phyloP scores from a whole-genome alignment of 371 early-diverging fungal genomes.

The Parasitella parasitica region DNA sequence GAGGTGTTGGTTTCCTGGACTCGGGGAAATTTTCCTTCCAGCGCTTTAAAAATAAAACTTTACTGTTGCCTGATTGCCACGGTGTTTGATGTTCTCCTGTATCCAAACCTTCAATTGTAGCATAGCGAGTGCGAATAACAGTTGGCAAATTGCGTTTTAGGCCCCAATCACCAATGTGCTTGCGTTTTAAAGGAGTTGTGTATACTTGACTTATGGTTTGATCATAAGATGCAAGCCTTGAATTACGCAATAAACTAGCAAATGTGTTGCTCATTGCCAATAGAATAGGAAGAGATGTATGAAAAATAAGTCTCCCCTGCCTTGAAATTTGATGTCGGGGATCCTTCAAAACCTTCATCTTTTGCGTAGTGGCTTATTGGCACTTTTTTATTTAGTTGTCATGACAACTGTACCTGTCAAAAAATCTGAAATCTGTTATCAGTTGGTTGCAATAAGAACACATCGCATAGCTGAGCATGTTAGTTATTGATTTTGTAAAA shows the following conservation, averaged over 20 bases:
- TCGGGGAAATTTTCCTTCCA: constrained; percentile 74
- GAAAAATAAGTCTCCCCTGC: background rate
- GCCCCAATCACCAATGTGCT: constrained; percentile 75
- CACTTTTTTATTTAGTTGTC: background rate
- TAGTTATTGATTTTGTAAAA: background rate
- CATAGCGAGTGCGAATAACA: constrained; percentile 58
- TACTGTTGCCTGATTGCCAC: constrained; percentile 61
- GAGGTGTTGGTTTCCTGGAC: constrained; percentile 54
- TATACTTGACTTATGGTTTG: constrained; percentile 72
- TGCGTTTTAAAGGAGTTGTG: constrained; percentile 54
- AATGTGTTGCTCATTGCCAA: constrained; percentile 41
- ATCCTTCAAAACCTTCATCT: background rate
- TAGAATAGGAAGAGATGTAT: background rate
- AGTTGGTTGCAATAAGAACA: background rate
- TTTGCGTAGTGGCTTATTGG: background rate
- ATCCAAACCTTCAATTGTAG: constrained; percentile 66
- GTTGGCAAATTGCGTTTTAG: constrained; percentile 74
- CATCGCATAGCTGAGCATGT: background rate
- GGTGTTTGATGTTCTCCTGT: constrained; percentile 74
- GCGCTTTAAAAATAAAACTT: constrained; percentile 55
- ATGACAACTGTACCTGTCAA: background rate
- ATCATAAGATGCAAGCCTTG: constrained; percentile 73
- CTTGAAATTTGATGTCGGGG: background rate
- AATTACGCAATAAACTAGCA: constrained; percentile 65
- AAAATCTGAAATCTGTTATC: background rate